phyloP scores from a whole-genome alignment of 176 grass and related monocot species.

The Aegilops bicornis region DNA sequence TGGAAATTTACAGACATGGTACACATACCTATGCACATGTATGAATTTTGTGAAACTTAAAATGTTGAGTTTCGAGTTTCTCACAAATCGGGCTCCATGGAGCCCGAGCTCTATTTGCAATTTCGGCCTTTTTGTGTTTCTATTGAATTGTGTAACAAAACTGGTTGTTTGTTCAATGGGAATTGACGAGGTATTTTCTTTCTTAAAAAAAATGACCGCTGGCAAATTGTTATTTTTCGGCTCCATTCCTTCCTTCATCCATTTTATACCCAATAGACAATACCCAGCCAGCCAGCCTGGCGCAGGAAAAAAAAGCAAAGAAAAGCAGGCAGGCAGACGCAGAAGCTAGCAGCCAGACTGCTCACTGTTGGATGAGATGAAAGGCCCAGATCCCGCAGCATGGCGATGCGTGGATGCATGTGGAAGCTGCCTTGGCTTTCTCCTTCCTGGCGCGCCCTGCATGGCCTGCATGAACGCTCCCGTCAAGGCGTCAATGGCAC shows the following conservation, averaged over 20 bases:
- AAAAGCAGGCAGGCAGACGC: neutral
- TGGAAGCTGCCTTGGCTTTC: conserved; percentile 11
- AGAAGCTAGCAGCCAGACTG: neutral
- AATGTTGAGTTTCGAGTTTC: too few relatives aligned
- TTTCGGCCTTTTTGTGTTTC: too few relatives aligned
- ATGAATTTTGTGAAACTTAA: too few relatives aligned
- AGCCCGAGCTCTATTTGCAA: too few relatives aligned
- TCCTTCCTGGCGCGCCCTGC: neutral
- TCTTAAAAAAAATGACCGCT: too few relatives aligned
- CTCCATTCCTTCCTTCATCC: neutral
- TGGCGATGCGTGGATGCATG: neutral
- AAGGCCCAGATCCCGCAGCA: neutral
- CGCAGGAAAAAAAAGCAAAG: neutral
- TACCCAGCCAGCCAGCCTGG: neutral
- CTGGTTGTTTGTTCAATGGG: too few relatives aligned
- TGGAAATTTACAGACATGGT: too few relatives aligned
- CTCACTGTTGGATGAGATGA: neutral
- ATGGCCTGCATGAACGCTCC: neutral
- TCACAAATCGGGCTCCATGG: too few relatives aligned
- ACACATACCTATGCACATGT: too few relatives aligned
- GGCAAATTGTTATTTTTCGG: neutral
- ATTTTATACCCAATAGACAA: neutral
- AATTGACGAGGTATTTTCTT: too few relatives aligned
- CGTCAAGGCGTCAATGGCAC: neutral
- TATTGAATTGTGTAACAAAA: too few relatives aligned